These are phyloP conservation scores for Ilyonectria destructans DNA, from an alignment of 2,329 filamentous ascomycete species.

Conservation along the genomic window DNA sequence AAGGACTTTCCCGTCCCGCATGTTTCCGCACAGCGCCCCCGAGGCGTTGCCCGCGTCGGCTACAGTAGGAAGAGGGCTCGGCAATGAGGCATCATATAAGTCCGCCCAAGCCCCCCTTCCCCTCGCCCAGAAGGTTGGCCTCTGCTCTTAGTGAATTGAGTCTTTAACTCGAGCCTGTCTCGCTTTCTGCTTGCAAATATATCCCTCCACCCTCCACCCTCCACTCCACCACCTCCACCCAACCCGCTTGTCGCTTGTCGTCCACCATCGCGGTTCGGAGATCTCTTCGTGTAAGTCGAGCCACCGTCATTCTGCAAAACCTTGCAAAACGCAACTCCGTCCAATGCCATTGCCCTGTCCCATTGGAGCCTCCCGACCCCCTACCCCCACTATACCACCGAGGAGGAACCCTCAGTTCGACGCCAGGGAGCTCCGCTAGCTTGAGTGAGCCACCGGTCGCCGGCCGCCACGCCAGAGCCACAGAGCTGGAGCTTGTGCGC, in stretches of 20 bases:
- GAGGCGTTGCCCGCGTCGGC: slow-evolving; percentile 44
- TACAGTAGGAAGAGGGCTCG: slow-evolving; percentile 50
- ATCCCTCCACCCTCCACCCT: slow-evolving; percentile 33
- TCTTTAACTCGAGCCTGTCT: slow-evolving; percentile 10
- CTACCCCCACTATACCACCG: slow-evolving; percentile 49
- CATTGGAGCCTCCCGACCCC: slow-evolving; percentile 37
- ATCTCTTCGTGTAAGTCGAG: slow-evolving; percentile 47
- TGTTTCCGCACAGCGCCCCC: slow-evolving; percentile 50
- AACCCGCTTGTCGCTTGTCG: slow-evolving; percentile 32
- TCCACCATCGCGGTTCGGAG: slow-evolving; percentile 38
- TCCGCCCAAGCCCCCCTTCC: slow-evolving; percentile 38
- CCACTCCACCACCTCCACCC: slow-evolving; percentile 26
- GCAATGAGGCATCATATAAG: slow-evolving; percentile 49
- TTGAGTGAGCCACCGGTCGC: slow-evolving; percentile 41
- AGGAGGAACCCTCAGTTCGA: slow-evolving; percentile 41
- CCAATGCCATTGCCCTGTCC: slow-evolving; percentile 31
- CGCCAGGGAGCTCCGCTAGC: slow-evolving; percentile 43
- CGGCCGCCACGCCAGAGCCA: slow-evolving; percentile 8
- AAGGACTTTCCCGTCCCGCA: slow-evolving; percentile 49
- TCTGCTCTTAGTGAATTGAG: slow-evolving; percentile 22
- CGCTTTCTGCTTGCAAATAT: slow-evolving; percentile 9
- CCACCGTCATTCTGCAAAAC: slow-evolving; percentile 38
- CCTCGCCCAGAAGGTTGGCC: slow-evolving; percentile 19
- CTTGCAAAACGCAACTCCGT: slow-evolving; percentile 39
- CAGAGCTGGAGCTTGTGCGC: slow-evolving; percentile 20